These are phyloP conservation scores for Excoecaria agallocha DNA, from an alignment of 345 rosid genomes.

Conservation along the genomic window DNA sequence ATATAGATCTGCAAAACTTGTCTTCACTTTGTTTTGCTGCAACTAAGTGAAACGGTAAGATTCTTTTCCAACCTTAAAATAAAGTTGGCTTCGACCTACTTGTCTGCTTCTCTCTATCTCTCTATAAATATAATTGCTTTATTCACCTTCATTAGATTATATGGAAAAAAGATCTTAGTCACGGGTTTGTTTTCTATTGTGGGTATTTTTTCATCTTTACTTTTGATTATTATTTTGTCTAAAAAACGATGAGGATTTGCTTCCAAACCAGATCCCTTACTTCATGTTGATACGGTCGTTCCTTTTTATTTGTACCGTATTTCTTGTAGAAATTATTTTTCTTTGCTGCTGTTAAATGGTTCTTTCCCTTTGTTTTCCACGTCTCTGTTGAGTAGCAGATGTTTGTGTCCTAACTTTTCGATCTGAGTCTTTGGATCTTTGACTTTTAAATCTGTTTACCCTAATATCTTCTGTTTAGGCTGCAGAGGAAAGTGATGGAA, in stretches of 20 bases:
- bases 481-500: constrained; percentile 14
- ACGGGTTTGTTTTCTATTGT: constrained; percentile 17
- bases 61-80: constrained; percentile 18
- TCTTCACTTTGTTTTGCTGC: neutral
- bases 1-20: constrained; percentile 7
- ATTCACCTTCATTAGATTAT: constrained; percentile 20
- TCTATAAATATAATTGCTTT: neutral
- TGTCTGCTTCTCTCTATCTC: neutral
- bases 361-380: neutral
- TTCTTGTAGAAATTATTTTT: neutral
- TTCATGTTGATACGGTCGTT: constrained; percentile 9
- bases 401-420: neutral
- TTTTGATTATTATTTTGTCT: neutral
- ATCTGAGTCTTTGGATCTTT: constrained; percentile 7
- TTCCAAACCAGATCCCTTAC: constrained; percentile 17
- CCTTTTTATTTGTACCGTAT: neutral
- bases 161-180: constrained; percentile 26
- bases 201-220: constrained; percentile 7
- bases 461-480: neutral
- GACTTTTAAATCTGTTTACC: neutral
- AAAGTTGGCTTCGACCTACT: neutral
- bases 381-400: neutral
- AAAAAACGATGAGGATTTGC: neutral
- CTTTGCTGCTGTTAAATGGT: neutral
- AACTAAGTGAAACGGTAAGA: constrained; percentile 10